phyloP scores from a whole-genome alignment of 176 grass and related monocot genomes.

The Saccharum officinarum region DNA sequence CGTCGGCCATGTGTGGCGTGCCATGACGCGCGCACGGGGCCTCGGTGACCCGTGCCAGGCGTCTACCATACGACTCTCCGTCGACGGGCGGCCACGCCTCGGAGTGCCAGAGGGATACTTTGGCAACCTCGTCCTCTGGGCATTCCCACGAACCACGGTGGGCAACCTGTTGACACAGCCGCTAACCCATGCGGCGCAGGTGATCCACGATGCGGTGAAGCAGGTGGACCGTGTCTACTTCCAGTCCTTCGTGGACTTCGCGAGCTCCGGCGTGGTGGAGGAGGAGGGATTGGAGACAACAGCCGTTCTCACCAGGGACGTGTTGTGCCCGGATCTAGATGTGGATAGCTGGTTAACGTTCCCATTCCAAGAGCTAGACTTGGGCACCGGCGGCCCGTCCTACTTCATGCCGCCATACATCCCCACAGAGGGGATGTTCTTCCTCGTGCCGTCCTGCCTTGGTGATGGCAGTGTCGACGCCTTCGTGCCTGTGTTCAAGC shows the following conservation, averaged over 20 bases:
- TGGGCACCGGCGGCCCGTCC: constrained; percentile 47
- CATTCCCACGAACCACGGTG: background rate
- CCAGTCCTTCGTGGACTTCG: constrained; percentile 65
- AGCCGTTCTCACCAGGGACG: constrained; percentile 30
- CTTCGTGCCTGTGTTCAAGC: constrained; percentile 57
- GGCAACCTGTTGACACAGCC: background rate
- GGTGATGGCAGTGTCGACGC: constrained; percentile 69
- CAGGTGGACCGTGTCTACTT: constrained; percentile 44
- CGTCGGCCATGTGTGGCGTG: background rate
- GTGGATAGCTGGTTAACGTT: constrained; percentile 66
- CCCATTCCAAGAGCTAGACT: constrained; percentile 65
- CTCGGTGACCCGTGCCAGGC: constrained; percentile 20
- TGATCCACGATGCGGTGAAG: background rate
- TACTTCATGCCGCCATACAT: constrained; percentile 71
- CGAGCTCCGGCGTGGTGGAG: constrained; percentile 38
- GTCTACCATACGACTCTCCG: constrained; percentile 48
- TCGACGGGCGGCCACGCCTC: constrained; percentile 31
- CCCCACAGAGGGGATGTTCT: constrained; percentile 57
- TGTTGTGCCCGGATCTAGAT: constrained; percentile 56
- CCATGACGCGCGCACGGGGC: background rate
- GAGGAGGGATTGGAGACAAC: constrained; percentile 48
- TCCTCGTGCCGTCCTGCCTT: constrained; percentile 51
- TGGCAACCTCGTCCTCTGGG: background rate
- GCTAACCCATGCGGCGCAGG: background rate
- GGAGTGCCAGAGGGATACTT: background rate